These are phyloP conservation scores for Achlya hypogyna DNA, from an alignment of 352 stramenopile species.

Conservation along the genomic window DNA sequence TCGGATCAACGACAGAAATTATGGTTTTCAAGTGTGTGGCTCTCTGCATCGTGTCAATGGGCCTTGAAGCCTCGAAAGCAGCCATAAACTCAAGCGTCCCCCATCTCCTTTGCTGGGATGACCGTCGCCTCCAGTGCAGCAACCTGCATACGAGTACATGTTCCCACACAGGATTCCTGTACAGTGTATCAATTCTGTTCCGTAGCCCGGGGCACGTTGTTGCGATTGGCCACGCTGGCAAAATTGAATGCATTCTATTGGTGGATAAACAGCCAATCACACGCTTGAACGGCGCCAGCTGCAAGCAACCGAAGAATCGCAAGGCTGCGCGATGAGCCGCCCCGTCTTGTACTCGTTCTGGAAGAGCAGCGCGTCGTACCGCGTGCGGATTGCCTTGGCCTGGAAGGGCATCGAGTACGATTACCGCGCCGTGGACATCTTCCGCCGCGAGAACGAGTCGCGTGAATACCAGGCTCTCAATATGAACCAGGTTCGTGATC, in stretches of 20 bases:
- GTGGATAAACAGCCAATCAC: background rate
- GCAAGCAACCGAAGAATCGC: background rate
- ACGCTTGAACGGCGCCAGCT: background rate
- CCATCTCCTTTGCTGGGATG: too few relatives aligned
- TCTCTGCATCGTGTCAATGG: too few relatives aligned
- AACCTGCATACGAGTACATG: too few relatives aligned
- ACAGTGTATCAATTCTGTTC: too few relatives aligned
- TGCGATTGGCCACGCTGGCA: too few relatives aligned
- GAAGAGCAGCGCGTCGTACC: slow-evolving; percentile 45
- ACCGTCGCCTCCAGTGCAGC: too few relatives aligned
- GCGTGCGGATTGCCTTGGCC: slow-evolving; percentile 41
- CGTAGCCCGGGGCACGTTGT: too few relatives aligned
- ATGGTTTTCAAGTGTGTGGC: too few relatives aligned
- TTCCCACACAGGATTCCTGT: too few relatives aligned
- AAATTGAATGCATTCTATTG: background rate
- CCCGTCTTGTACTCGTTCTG: slow-evolving; percentile 36
- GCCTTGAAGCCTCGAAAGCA: too few relatives aligned
- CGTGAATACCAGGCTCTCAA: slow-evolving; percentile 2
- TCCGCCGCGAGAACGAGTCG: slow-evolving; percentile 20
- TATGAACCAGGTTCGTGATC: background rate
- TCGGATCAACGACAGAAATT: too few relatives aligned
- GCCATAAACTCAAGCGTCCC: too few relatives aligned
- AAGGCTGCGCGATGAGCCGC: background rate
- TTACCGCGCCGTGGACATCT: slow-evolving; percentile 28
- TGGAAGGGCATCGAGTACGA: slow-evolving; percentile 53